Conservation (phyloP, 2,329 filamentous ascomycete genomes). For the Aspergillus proliferans region DNA sequence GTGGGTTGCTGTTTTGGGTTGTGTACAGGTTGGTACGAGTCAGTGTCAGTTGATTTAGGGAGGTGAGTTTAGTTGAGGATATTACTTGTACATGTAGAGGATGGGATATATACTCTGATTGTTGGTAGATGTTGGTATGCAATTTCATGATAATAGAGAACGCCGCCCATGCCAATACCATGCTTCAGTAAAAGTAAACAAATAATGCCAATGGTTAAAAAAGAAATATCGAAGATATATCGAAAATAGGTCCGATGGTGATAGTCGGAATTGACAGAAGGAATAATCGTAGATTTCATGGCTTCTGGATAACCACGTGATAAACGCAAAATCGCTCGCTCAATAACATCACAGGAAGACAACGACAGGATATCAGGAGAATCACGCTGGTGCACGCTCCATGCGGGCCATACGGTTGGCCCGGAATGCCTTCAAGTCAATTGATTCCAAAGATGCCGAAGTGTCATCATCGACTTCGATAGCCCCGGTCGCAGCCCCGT, state of each 20-base stretch:
- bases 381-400: neutral
- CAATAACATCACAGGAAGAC: neutral
- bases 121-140: neutral
- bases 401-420: slow-evolving; percentile 7
- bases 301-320: no score
- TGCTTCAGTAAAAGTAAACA: neutral
- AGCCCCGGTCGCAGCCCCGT: slow-evolving; percentile 12
- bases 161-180: neutral
- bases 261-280: neutral
- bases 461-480: slow-evolving; percentile 34
- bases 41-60: neutral
- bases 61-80: neutral
- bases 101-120: neutral
- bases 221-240: neutral
- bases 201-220: neutral
- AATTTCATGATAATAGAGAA: neutral
- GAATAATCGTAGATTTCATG: no score
- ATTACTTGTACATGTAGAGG: neutral
- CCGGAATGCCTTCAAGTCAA: slow-evolving; percentile 15
- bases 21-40: neutral
- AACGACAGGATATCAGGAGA: neutral
- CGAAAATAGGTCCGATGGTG: neutral
- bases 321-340: neutral
- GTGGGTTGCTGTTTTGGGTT: neutral
- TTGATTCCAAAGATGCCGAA: slow-evolving; percentile 17